Percentiles rank a stretch among this genome's conserved stretches.
These are phyloP conservation scores for Scenedesmus sp. DNA, from an alignment of 163 green algal genomes.

Conservation along the genomic window DNA sequence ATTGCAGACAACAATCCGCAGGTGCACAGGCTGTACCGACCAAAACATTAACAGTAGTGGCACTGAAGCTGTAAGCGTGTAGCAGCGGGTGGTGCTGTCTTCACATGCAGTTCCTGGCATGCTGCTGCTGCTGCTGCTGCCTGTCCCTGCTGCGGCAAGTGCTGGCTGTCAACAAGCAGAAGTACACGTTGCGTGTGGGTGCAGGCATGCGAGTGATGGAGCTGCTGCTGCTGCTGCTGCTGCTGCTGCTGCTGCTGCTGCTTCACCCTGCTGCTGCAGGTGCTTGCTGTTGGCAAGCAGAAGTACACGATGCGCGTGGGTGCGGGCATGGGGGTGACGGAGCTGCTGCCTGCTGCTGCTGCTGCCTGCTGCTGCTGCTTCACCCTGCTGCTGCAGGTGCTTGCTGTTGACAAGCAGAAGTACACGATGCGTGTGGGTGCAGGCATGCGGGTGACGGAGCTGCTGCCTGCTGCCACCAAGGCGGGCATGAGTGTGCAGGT, in stretches of 20 bases:
- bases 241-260: neutral
- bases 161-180: neutral
- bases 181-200: conserved; percentile 40
- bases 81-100: too few species aligned
- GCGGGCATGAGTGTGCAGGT: conserved; percentile 48
- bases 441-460: conserved; percentile 29
- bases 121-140: neutral
- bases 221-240: too few species aligned
- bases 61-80: too few species aligned
- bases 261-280: neutral
- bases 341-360: too few species aligned
- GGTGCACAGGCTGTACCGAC: too few species aligned
- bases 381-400: neutral
- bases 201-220: conserved; percentile 22
- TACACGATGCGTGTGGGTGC: conserved; percentile 38
- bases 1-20: too few species aligned
- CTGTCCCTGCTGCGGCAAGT: neutral
- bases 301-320: conserved; percentile 44
- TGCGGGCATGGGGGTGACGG: conserved; percentile 16
- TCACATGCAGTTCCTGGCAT: too few species aligned
- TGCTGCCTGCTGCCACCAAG: conserved; percentile 16
- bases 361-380: neutral
- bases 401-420: conserved; percentile 16
- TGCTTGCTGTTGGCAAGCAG: neutral
- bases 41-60: too few species aligned